Evolutionary conservation across 2,329 filamentous ascomycete genomes (phyloP), one percentile per base, ranked within the genome.

Genomic region (Fusarium zealandicum): DNA sequence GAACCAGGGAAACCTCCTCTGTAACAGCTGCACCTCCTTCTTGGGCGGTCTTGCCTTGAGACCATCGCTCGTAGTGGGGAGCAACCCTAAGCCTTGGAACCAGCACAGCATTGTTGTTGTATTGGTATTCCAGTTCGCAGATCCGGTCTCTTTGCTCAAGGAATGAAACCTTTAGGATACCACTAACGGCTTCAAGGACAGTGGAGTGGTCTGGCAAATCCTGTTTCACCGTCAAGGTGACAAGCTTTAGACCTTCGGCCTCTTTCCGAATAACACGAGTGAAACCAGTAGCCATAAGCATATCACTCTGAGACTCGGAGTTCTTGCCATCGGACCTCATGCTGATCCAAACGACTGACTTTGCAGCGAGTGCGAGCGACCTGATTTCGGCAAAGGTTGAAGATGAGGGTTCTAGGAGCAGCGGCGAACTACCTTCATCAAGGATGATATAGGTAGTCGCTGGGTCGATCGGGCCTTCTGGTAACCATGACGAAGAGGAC

Each of bases 321-420:
- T 45, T 2, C 0, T 6, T 3, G 1, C 14, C 7, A 0, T 41
- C 49, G 5, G 9, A 9, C 0, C 10, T 14, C 27, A 61, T 47
- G 1, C 28, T 31, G 1, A 62, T 30, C 58, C 58, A 61, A 3
- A 61, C n/a, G 9, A 61, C 2, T 22, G 20, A 22, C 33, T 37
- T 46, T 5, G 43, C 43, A 11, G 16, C 30, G 2, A 22, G 20
- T 22, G 25, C 22, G 6, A 38, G 33, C 1, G 14, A 13, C 32
- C 32, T 37, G 16, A 46, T 13, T 1, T 14, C 22, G 2, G 33
- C 25, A 18, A 46, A 30, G 6, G 31, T 54, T 27, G 0, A 18
- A 4, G 0, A 36, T 10, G 5, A 33, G 1, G 3, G 17, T 1
- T 55, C 45, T 0, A 30, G 11, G 0, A n/a, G 3, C 0, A 59